These are phyloP conservation scores for Halenospora varia DNA, from an alignment of 495 filamentous ascomycete genomes.

Conservation along the genomic window DNA sequence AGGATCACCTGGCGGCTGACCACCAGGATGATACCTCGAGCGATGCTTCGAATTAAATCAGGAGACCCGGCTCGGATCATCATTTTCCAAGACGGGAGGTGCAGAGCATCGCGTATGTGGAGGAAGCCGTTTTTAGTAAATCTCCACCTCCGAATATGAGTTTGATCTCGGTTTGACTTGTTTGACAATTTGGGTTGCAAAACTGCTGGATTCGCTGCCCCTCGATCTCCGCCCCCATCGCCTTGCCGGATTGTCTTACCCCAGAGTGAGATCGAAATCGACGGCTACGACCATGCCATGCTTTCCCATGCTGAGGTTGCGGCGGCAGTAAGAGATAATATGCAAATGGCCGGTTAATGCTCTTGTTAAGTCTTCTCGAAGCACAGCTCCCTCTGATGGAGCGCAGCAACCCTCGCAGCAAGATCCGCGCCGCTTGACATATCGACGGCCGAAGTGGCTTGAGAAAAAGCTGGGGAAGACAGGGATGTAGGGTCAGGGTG, in stretches of 20 bases:
- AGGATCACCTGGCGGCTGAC: neutral
- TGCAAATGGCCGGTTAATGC: neutral
- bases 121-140: neutral
- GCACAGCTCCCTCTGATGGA: no score
- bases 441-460: conserved; percentile 21
- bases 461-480: conserved; percentile 22
- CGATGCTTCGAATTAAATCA: neutral
- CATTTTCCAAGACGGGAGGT: neutral
- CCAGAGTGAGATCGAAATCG: neutral
- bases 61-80: neutral
- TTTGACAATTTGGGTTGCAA: neutral
- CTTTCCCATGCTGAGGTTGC: neutral
- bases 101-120: neutral
- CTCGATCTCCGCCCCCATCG: neutral
- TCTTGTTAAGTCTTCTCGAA: neutral
- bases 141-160: neutral
- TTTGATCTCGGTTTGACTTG: neutral
- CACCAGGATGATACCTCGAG: conserved; percentile 4
- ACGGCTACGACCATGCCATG: neutral
- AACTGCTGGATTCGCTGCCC: no score
- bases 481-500: conserved; percentile 2
- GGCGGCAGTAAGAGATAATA: neutral
- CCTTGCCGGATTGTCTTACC: neutral
- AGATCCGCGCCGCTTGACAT: no score
- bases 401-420: no score